Evolutionary conservation across 2,329 filamentous ascomycete genomes (phyloP).

Genomic region (Curvularia spicifera): DNA sequence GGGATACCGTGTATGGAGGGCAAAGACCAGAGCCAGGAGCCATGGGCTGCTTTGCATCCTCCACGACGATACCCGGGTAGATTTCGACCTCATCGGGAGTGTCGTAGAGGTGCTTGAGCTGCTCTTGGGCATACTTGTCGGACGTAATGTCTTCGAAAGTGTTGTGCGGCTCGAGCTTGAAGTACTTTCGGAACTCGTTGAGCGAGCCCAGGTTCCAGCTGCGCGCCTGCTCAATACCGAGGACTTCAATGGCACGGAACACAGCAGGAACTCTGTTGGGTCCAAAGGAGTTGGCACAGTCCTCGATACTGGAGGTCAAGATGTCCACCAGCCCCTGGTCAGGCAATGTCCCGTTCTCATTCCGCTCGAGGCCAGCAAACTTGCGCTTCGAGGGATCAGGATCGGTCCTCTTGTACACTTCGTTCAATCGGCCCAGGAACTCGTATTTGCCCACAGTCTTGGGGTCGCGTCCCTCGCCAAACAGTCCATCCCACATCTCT

Average conservation of each 20-base stretch:
- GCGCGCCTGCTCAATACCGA: conserved; percentile 79
- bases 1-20: conserved; percentile 77
- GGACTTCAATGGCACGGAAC: conserved; percentile 77
- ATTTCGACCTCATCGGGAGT: conserved; percentile 81
- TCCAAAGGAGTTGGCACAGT: conserved; percentile 68
- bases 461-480: conserved; percentile 57
- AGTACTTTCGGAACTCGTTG: conserved; percentile 86
- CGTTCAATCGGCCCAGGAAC: conserved; percentile 67
- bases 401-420: conserved; percentile 67
- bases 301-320: conserved; percentile 72
- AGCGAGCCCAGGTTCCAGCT: conserved; percentile 78
- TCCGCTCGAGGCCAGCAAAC: conserved; percentile 71
- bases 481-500: conserved; percentile 53
- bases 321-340: conserved; percentile 80
- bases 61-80: conserved; percentile 78
- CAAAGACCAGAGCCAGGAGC: conserved; percentile 72
- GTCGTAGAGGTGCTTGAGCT: conserved; percentile 67
- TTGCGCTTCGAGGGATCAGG: conserved; percentile 71
- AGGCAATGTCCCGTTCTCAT: conserved; percentile 70
- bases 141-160: conserved; percentile 85
- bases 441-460: conserved; percentile 64
- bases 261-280: conserved; percentile 74
- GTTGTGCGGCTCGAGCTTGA: conserved; percentile 75
- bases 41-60: conserved; percentile 76
- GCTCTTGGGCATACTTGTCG: conserved; percentile 71